These are phyloP conservation scores for Dactylis glomerata DNA, from an alignment of 176 grass and related monocot genomes.

Conservation along the genomic window DNA sequence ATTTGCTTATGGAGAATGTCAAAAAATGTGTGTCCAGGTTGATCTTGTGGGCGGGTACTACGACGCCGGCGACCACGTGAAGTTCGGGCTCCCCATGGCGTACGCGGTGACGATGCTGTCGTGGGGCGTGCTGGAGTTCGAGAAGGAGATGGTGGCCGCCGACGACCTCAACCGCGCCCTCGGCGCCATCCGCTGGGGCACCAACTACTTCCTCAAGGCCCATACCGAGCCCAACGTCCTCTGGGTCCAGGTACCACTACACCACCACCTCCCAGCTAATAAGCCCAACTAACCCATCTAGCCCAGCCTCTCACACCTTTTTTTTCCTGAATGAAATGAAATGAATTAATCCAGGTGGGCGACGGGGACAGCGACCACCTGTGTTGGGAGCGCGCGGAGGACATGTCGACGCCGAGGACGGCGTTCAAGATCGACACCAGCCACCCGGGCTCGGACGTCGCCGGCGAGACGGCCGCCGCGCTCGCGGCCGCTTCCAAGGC, in stretches of 20 bases:
- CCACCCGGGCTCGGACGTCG: conserved; percentile 67
- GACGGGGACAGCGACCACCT: conserved; percentile 92
- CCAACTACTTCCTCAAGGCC: conserved; percentile 87
- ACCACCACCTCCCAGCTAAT: background rate
- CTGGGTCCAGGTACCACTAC: conserved; percentile 61
- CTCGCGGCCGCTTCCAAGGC: conserved; percentile 63
- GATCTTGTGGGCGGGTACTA: conserved; percentile 93
- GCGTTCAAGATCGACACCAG: conserved; percentile 65
- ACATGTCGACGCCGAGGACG: conserved; percentile 76
- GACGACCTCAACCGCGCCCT: conserved; percentile 59
- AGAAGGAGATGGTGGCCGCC: conserved; percentile 70
- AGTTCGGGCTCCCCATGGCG: conserved; percentile 91
- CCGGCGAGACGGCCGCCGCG: conserved; percentile 73
- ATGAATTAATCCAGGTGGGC: conserved; percentile 56
- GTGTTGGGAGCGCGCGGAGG: conserved; percentile 96
- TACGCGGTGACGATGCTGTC: conserved; percentile 70
- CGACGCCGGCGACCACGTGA: conserved; percentile 90
- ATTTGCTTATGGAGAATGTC: background rate
- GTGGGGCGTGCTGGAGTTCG: conserved; percentile 76
- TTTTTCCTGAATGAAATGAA: no score
- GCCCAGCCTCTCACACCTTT: background rate
- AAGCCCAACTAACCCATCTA: background rate
- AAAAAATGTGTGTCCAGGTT: conserved; percentile 31
- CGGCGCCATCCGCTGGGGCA: conserved; percentile 82
- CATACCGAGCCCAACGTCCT: conserved; percentile 67